Percentiles rank a stretch among this genome's conserved stretches.
Evolutionary conservation across 495 filamentous ascomycete species (phyloP).

Genomic region (Niebla homalea): DNA sequence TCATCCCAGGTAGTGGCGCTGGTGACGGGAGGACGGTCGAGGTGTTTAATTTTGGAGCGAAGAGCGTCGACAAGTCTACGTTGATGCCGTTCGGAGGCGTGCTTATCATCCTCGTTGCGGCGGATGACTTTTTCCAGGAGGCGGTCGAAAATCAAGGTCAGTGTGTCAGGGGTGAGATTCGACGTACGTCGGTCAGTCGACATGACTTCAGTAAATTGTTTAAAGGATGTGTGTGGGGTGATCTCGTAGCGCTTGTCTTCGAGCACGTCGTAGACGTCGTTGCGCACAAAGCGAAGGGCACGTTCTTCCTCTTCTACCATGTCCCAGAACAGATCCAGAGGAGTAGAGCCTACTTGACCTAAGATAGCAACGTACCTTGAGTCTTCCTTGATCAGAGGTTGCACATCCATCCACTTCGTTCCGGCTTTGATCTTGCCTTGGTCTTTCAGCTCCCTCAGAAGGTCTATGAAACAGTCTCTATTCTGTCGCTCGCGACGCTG

Average conservation of each 20-base stretch:
- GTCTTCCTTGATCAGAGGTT: conserved; percentile 66
- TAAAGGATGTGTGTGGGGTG: conserved; percentile 67
- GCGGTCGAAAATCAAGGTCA: conserved; percentile 69
- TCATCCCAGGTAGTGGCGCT: conserved; percentile 74
- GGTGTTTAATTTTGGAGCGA: conserved; percentile 74
- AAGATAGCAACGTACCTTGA: conserved; percentile 73
- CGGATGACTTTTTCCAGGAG: conserved; percentile 67
- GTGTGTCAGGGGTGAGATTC: conserved; percentile 62
- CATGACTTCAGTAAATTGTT: conserved; percentile 70
- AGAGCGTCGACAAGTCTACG: conserved; percentile 75
- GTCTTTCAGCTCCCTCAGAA: conserved; percentile 60
- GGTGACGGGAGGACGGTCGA: conserved; percentile 67
- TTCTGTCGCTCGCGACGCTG: conserved; percentile 70
- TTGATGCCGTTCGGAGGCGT: conserved; percentile 69
- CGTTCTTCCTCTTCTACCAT: conserved; percentile 87
- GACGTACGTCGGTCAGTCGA: conserved; percentile 73
- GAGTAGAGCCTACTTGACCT: conserved; percentile 74
- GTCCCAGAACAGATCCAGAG: conserved; percentile 97
- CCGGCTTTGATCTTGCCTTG: conserved; percentile 81
- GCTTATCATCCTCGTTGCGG: conserved; percentile 73
- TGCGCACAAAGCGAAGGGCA: conserved; percentile 63
- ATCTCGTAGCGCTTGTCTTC: conserved; percentile 92
- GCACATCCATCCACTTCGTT: conserved; percentile 76
- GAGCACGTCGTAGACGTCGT: conserved; percentile 78
- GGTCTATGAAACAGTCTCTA: conserved; percentile 61